Evolutionary conservation across 1,139 yeast genomes (phyloP), one percentile per base, ranked within the genome.

Genomic region (Taiozyma sp.): DNA sequence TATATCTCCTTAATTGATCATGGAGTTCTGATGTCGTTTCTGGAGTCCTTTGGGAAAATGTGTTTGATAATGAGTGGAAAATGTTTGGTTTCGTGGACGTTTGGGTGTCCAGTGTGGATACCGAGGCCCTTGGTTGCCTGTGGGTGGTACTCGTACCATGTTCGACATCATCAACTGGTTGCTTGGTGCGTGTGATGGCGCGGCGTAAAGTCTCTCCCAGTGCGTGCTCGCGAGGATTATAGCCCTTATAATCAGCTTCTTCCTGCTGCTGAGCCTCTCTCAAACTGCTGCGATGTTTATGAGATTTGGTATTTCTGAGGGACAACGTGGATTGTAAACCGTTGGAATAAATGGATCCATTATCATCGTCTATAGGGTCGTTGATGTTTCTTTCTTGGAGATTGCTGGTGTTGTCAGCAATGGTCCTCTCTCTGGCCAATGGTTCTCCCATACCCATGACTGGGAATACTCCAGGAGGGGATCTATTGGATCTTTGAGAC

Each of bases 401-500:
- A 30, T 13, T 47, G 45, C 13, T 38, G 6, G 39, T 28, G 4
- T 47, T 59, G 36, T 70, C 68, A 29, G 88, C 90, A 51, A 85
- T 82, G 0, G 83, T 71, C 46, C 70, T 69, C 60, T 85, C 92
- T 51, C 78, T 70, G 23, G 66, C 67, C 43, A 78, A 63, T 2
- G 92, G 86, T 8, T 72, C 73, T 0, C 87, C 90, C 92, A 86
- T 85, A 2, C 89, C 93, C 57, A 74, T 73, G 1, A 87, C 91
- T 0, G 95, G 95, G 67, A 86, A 87, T 0, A 85, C 91, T 55
- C 88, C 88, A 36, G 78, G 80, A 2, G 93, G 95, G 1, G 91
- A 83, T 57, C 83, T 70, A 3, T 68, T 43, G 41, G 52, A 51
- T 9, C 47, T 22, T 10, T 42, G n/a, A 3, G 48, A 24, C 45